phyloP scores from a whole-genome alignment of 306 rosid genomes.

The Cucumis melo region DNA sequence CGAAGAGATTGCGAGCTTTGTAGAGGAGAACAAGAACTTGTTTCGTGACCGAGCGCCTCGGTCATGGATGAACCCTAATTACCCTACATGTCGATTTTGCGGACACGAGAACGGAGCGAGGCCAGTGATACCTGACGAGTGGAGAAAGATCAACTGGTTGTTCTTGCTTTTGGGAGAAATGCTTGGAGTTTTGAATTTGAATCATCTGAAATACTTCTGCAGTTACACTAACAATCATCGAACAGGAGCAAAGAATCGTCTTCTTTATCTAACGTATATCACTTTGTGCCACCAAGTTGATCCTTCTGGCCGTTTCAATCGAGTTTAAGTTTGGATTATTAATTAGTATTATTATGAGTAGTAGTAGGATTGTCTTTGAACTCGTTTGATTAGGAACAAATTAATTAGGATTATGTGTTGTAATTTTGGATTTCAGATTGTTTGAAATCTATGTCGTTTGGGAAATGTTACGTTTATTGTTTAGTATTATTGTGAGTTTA shows the following conservation, averaged over 20 bases:
- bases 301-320: conserved; percentile 15
- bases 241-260: conserved; percentile 45
- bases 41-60: conserved; percentile 33
- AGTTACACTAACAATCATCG: conserved; percentile 30
- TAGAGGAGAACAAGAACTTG: neutral
- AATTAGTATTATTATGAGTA: neutral
- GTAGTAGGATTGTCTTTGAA: neutral
- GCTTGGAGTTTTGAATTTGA: conserved; percentile 34
- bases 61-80: conserved; percentile 23
- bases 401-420: no score
- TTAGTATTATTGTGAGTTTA: no score
- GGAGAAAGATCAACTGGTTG: conserved; percentile 42
- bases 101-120: conserved; percentile 12
- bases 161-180: conserved; percentile 39
- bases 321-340: neutral
- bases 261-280: conserved; percentile 34
- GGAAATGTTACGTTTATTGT: no score
- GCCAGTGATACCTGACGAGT: conserved; percentile 17
- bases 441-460: no score
- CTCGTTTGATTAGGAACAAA: neutral
- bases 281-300: conserved; percentile 30
- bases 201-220: conserved; percentile 43
- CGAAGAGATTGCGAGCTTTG: neutral
- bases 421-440: no score
- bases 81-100: conserved; percentile 23